Base-by-base conservation (phyloP, 2,329 filamentous ascomycete species). In the Aspergillus versicolor region DNA sequence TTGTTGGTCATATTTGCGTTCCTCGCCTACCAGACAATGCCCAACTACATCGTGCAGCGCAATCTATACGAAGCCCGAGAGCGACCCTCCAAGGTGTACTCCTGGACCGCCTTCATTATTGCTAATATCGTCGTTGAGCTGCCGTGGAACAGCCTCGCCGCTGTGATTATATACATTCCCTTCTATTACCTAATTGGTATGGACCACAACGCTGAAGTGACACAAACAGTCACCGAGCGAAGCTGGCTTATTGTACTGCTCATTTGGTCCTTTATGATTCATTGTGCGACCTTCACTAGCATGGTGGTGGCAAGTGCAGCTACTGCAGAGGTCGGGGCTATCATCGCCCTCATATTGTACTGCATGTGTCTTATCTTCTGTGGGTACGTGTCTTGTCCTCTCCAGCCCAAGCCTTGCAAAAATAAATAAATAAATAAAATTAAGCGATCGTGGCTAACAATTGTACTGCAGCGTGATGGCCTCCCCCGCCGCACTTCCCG, bases 1-100 rank as follows among this genome's bases (percentile, higher is more conserved):
- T 77, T 94, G 55, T 79, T 89, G 57, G 93, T 88, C 42, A 85
- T 95, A 69, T 95, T 96, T 69, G 88, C 89, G 54, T 77, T 78
- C 61, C 62, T 79, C 44, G 72, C 76, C 5, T 75, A 79, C 54
- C 75, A 84, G 64, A 84, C 85, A 60, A 83, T 85, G 74, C 84
- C 84, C 2, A 74, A 82, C 37, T 86, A 86, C 67, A 77, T 83
- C 49, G 82, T 79, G 3, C 82, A 85, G 65, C 78, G 84, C 44
- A 78, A 81, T 2, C 73, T 86, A 3, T 86, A 85, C 70, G 83
- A 86, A 70, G 81, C 79, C 9, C 82, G 83, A 52, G 83, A 87
- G 64, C 77, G 82, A 2, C 82, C 87, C 0, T 85, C 82, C 70
- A 90, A 90, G 66, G 80, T 85, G 0, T 92, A 91, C 75, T 89